Base-by-base conservation (phyloP, 352 stramenopile genomes). In the Phytophthora ohioensis region DNA sequence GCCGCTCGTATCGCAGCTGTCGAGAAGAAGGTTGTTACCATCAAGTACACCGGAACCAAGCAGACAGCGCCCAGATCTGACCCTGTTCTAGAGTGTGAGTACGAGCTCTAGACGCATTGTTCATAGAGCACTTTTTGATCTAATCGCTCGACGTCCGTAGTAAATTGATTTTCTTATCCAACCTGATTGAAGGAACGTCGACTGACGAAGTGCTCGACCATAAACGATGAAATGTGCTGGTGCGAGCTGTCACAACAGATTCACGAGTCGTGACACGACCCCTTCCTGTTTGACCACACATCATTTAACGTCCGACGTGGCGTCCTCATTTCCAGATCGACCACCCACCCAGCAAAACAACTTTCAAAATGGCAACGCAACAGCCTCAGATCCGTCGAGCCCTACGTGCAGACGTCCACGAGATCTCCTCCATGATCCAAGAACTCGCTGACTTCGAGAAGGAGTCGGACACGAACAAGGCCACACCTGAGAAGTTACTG, bases 1-100 rank as follows among this genome's bases (percentile, higher is more conserved):
- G 88, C 88, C 0, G 85, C 84, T 58, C 85, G 83, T 17, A 79
- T 92, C 34, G 81, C 87, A 13, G 87, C 87, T 2, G 65, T 85
- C 7, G 69, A 92, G 47, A 83, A 86, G 58, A 90, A 91, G 74
- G 60, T 90, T 46, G 79, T 93, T 43, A 84, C 69, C 27, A 85
- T 91, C 67, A 88, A 87, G 58, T 85, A 89, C 57, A 60, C 57
- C 56, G 75, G 78, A 66, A 90, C 82, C 3, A 79, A 78, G 31
- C 85, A 91, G 60, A 75, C 62, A 21, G 64, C 70, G 7, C 63
- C 77, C 3, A 59, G 62, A 30, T 72, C 72, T 11, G 84, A 92
- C 55, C 82, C 85, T 10, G 72, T 82, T 39, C 51, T 92, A 32
- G 81, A 89, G 38, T 84, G 69, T 39, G 71, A 84, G 64, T 90